Conservation (phyloP, 1,139 yeast genomes). For the Fermentozyma sake region DNA sequence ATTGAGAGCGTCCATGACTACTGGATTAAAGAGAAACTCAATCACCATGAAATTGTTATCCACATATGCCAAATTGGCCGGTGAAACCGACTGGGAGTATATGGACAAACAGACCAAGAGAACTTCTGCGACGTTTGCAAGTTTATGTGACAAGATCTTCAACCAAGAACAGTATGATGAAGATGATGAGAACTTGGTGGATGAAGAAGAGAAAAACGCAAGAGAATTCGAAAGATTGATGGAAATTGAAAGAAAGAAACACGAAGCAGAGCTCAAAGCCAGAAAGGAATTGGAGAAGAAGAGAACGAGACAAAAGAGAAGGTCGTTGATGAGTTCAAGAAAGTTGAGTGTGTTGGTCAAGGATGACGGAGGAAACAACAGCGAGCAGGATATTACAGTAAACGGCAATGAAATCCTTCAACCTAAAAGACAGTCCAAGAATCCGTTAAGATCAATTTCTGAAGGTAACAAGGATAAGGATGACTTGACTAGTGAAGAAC, state of each 20-base stretch:
- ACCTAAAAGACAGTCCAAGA: constrained; percentile 37
- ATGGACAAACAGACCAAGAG: constrained; percentile 71
- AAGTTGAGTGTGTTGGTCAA: constrained; percentile 37
- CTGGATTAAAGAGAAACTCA: constrained; percentile 59
- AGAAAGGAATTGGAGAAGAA: constrained; percentile 45
- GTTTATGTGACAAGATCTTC: constrained; percentile 70
- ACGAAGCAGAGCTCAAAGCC: constrained; percentile 43
- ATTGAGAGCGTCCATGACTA: constrained; percentile 37
- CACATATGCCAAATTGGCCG: constrained; percentile 65
- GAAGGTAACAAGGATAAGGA: constrained; percentile 27
- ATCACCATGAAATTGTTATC: constrained; percentile 65
- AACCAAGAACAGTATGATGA: constrained; percentile 54
- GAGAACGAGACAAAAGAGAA: constrained; percentile 41
- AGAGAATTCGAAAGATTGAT: constrained; percentile 45
- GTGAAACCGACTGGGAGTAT: constrained; percentile 66
- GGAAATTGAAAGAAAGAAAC: constrained; percentile 50
- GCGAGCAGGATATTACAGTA: constrained; percentile 28
- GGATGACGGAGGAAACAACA: constrained; percentile 25
- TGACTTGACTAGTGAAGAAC: constrained; percentile 36
- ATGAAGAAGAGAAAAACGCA: constrained; percentile 48
- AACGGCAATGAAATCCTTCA: constrained; percentile 24
- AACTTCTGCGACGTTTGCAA: constrained; percentile 74
- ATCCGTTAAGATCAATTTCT: constrained; percentile 32
- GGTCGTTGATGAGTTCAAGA: constrained; percentile 37
- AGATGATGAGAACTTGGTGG: constrained; percentile 49